Conservation (phyloP, 495 filamentous ascomycete genomes). For the Friedmanniomyces simplex region DNA sequence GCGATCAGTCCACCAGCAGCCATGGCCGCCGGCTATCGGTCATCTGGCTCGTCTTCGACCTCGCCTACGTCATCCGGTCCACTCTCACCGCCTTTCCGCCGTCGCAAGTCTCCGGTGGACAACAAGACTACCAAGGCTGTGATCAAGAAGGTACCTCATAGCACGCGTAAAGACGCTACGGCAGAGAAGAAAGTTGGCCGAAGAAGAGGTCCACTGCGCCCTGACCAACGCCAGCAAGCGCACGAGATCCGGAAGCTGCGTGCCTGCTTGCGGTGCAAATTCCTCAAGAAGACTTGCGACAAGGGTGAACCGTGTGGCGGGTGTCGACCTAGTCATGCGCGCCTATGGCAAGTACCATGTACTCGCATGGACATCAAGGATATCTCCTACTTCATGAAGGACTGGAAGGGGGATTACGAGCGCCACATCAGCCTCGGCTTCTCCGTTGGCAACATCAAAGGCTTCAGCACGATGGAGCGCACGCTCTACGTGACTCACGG, state of each 20-base stretch:
- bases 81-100: slow-evolving; percentile 53
- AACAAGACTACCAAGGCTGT: slow-evolving; percentile 72
- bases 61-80: slow-evolving; percentile 36
- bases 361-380: slow-evolving; percentile 96
- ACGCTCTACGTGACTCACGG: slow-evolving; percentile 52
- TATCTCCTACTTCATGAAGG: slow-evolving; percentile 94
- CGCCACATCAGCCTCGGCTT: slow-evolving; percentile 76
- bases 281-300: slow-evolving; percentile 95
- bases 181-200: slow-evolving; percentile 84
- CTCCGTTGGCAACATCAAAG: slow-evolving; percentile 87
- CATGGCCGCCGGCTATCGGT: slow-evolving; percentile 56
- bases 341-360: slow-evolving; percentile 90
- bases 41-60: slow-evolving; percentile 40
- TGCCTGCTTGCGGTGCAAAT: slow-evolving; percentile 91
- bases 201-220: slow-evolving; percentile 73
- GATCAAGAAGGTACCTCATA: slow-evolving; percentile 50
- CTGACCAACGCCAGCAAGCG: slow-evolving; percentile 90
- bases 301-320: slow-evolving; percentile 88
- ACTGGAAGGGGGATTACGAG: slow-evolving; percentile 92
- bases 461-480: slow-evolving; percentile 70
- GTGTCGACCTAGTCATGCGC: slow-evolving; percentile 84
- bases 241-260: slow-evolving; percentile 87
- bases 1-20: slow-evolving; percentile 55
- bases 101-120: slow-evolving; percentile 62
- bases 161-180: slow-evolving; percentile 62